phyloP scores from a whole-genome alignment of 495 filamentous ascomycete genomes.

The Umbilicaria muhlenbergii region DNA sequence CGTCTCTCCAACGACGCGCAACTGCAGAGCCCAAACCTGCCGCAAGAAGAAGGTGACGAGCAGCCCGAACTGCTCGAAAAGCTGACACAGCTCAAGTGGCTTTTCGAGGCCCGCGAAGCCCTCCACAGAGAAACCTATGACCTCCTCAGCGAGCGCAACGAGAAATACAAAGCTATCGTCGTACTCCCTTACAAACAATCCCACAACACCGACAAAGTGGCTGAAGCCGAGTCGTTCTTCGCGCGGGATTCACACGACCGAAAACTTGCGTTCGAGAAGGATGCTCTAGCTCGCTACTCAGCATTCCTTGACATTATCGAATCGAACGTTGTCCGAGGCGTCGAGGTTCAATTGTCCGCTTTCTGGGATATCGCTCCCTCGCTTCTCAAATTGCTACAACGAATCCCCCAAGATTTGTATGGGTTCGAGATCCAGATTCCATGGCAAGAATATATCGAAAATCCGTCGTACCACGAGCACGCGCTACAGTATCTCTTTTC shows the following conservation, averaged over 20 bases:
- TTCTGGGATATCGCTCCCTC: conserved; percentile 97
- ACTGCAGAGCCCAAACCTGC: conserved; percentile 55
- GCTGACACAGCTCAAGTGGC: conserved; percentile 89
- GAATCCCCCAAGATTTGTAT: conserved; percentile 45
- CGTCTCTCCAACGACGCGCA: conserved; percentile 61
- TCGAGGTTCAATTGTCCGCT: conserved; percentile 77
- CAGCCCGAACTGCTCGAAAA: conserved; percentile 89
- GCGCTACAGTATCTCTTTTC: conserved; percentile 81
- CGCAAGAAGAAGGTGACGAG: conserved; percentile 90
- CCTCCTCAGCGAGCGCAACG: conserved; percentile 66
- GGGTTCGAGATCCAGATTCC: conserved; percentile 58
- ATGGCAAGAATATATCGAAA: conserved; percentile 63
- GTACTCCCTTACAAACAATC: conserved; percentile 62
- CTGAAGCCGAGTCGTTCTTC: conserved; percentile 69
- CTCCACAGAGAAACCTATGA: conserved; percentile 75
- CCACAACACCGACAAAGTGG: conserved; percentile 54
- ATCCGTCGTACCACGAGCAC: conserved; percentile 58
- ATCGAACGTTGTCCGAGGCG: conserved; percentile 68
- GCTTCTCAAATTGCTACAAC: conserved; percentile 58
- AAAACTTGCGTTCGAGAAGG: conserved; percentile 43
- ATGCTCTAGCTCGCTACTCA: conserved; percentile 51
- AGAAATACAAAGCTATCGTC: conserved; percentile 69
- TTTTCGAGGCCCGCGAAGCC: conserved; percentile 82
- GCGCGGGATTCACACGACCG: conserved; percentile 56
- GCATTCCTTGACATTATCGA: conserved; percentile 73